Percentiles rank a stretch among this genome's conserved stretches.
Conservation (phyloP, 352 stramenopile species). For the Hyaloperonospora brassicae region DNA sequence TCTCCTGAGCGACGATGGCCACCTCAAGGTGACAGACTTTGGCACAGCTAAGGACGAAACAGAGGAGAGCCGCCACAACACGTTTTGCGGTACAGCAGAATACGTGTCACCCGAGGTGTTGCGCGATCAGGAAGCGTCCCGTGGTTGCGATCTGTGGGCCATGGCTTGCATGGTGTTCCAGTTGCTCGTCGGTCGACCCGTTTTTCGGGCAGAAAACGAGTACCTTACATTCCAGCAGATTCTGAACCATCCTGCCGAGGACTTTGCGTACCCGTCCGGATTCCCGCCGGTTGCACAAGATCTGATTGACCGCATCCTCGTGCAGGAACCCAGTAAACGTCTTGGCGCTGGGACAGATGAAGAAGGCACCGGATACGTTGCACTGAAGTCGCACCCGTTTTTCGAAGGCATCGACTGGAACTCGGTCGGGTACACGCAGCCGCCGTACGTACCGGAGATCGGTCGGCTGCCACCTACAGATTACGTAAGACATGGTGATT, state of each 20-base stretch:
- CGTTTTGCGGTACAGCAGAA: constrained; percentile 88
- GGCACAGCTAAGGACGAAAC: constrained; percentile 80
- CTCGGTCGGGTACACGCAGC: constrained; percentile 31
- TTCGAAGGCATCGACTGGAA: constrained; percentile 81
- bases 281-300: constrained; percentile 60
- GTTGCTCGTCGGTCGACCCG: constrained; percentile 72
- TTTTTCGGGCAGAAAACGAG: constrained; percentile 86
- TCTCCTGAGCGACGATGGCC: constrained; percentile 70
- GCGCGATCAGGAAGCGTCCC: constrained; percentile 70
- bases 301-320: constrained; percentile 69
- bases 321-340: constrained; percentile 62
- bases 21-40: constrained; percentile 89
- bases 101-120: constrained; percentile 90
- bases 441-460: constrained; percentile 59
- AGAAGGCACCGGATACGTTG: constrained; percentile 64
- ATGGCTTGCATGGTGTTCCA: constrained; percentile 89
- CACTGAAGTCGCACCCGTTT: constrained; percentile 71
- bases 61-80: constrained; percentile 75
- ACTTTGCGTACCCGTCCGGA: constrained; percentile 59
- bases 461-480: constrained; percentile 54
- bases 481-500: constrained; percentile 33
- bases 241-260: constrained; percentile 72
- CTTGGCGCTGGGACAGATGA: constrained; percentile 67
- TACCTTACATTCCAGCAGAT: constrained; percentile 89
- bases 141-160: constrained; percentile 86